A percentile compares a stretch with the other conserved stretches of the same genome.
Evolutionary conservation across 495 filamentous ascomycete species (phyloP).

Genomic region (Staphylotrichum tortipilum): DNA sequence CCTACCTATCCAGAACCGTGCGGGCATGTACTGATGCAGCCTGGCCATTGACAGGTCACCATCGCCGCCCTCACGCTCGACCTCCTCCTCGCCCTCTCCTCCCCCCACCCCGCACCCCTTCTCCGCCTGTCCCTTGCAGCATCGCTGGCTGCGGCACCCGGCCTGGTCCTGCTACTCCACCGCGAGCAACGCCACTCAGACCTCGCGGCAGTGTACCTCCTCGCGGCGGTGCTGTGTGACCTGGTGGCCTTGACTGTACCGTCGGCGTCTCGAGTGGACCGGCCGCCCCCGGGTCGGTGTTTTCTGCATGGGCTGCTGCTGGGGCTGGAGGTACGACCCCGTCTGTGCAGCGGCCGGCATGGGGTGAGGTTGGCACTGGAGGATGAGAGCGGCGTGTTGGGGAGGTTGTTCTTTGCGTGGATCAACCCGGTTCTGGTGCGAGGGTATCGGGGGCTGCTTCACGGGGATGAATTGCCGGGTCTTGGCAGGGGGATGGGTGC

Average conservation of each 20-base stretch:
- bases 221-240: slow-evolving; percentile 6
- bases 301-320: neutral
- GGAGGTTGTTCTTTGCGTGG: slow-evolving; percentile 51
- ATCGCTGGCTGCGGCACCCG: neutral
- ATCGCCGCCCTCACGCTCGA: neutral
- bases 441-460: slow-evolving; percentile 40
- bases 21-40: too few relatives aligned
- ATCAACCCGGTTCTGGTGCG: slow-evolving; percentile 48
- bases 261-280: neutral
- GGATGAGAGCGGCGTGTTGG: slow-evolving; percentile 37
- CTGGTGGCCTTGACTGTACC: slow-evolving; percentile 7
- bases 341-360: neutral
- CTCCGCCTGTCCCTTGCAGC: neutral
- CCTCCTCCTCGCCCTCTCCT: neutral
- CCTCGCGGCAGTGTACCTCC: slow-evolving; percentile 10
- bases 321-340: too few relatives aligned
- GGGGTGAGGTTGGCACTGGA: slow-evolving; percentile 24
- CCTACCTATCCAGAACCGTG: too few relatives aligned
- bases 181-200: slow-evolving; percentile 11
- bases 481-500: slow-evolving; percentile 41
- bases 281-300: neutral
- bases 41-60: too few relatives aligned
- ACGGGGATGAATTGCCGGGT: slow-evolving; percentile 37
- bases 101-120: neutral
- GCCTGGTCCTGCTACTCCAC: slow-evolving; percentile 1